A percentile compares a stretch with the other conserved stretches of the same genome.
These are phyloP conservation scores for Xylaria venustula DNA, from an alignment of 495 filamentous ascomycete species.

Conservation along the genomic window DNA sequence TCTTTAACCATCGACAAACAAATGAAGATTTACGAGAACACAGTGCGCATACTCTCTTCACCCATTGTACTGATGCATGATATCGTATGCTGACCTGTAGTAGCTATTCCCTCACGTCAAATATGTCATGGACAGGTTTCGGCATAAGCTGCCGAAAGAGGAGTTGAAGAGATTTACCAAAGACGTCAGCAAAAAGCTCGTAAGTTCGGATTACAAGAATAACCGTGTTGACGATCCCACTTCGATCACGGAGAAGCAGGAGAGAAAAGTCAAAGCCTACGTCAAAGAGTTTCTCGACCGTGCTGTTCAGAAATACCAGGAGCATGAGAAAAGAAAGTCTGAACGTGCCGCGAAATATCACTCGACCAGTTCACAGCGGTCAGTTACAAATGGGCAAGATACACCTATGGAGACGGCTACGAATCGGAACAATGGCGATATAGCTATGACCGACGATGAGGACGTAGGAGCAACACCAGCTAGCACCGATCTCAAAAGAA, in stretches of 20 bases:
- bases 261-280: conserved; percentile 75
- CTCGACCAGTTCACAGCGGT: conserved; percentile 18
- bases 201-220: conserved; percentile 86
- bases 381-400: conserved; percentile 13
- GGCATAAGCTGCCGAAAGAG: conserved; percentile 78
- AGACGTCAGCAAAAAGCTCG: conserved; percentile 83
- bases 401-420: conserved; percentile 30
- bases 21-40: conserved; percentile 90
- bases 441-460: conserved; percentile 60
- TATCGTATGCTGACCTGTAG: conserved; percentile 23
- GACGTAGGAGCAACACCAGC: conserved; percentile 34
- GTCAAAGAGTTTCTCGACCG: conserved; percentile 85
- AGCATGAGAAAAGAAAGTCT: conserved; percentile 62
- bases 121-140: conserved; percentile 81
- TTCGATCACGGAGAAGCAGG: conserved; percentile 73
- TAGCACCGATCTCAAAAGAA: conserved; percentile 58
- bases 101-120: conserved; percentile 83
- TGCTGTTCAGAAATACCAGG: conserved; percentile 70
- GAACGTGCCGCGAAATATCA: conserved; percentile 22
- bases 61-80: neutral
- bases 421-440: conserved; percentile 38
- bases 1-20: conserved; percentile 77
- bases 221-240: conserved; percentile 78
- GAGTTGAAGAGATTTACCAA: conserved; percentile 85
- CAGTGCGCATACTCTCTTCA: conserved; percentile 53